Evolutionary conservation across 1,139 yeast genomes (phyloP), one percentile per base, ranked within the genome.

Genomic region (Blastobotrys arbuscula): DNA sequence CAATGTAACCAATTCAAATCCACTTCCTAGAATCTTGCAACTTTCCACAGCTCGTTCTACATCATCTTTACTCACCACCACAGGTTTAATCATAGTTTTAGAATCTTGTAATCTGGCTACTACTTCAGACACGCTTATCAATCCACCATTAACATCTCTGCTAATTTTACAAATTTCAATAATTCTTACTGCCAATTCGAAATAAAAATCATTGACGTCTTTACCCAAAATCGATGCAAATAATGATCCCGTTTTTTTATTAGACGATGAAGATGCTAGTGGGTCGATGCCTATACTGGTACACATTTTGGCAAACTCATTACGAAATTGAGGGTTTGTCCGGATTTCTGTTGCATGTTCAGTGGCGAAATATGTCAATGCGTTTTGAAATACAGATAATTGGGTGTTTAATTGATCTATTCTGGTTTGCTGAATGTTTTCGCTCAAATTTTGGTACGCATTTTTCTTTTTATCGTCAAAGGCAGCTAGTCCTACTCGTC

Each of bases 221-320:
- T 65, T 62, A 23, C 71, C 72, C n/a, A 68, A 57, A 38, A 67
- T 45, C 34, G 60, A 61, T 1, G 71, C 64, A 71, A 73, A 68
- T 35, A 66, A 46, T 19, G 72, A 64, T 10, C 67, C 63, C 34
- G 59, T 57, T 39, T 47, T 61, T 60, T 60, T 65, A 28, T 28
- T 28, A 53, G 61, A 69, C 44, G 74, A 69, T 35, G 74, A 63
- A 34, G 78, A 67, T 35, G 82, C 82, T 38, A 87, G 65, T 1
- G 95, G 92, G 61, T 88, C 95, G n/a, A 87, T 80, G 1, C 95
- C 96, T 18, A 86, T 81, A 59, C 84, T 80, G 20, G 75, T 72
- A 58, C 95, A 85, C 74, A 88, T 81, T 52, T 78, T 77, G 42
- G 86, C 79, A 66, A 88, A 87, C 61, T 84, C 82, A 24, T 75